Evolutionary conservation across 2,329 filamentous ascomycete species (phyloP), one percentile per base, ranked within the genome.

Genomic region (Phialemoniopsis sp.): DNA sequence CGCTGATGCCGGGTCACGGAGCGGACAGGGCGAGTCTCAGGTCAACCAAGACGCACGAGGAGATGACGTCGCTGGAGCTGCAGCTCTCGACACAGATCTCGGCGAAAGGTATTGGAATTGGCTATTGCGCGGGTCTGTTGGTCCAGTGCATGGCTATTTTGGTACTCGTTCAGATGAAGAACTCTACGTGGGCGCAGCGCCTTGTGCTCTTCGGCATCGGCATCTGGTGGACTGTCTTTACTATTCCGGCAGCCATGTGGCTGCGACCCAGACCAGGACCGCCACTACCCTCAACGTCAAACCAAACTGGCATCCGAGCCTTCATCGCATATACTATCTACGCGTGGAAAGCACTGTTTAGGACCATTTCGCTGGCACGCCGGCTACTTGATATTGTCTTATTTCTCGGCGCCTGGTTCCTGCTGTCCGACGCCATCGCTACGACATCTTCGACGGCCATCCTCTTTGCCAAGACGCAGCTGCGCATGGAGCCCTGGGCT

Each of bases 371-470:
- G 50, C 77, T 89, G 33, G 90, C 91, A 4, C 73, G 84, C 13
- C 75, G 77, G 10, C 72, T 91, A 7, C 67, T 80, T 37, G 87
- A 93, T 51, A 82, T 91, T 19, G 67, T 87, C 19, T 68, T 91
- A 7, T 93, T 93, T 58, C 75, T 98, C 5, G 80, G 76, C 4
- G 89, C 88, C 6, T 98, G 93, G 93, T 96, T 98, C 58, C 73
- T 98, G 21, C 75, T 98, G 2, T 95, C 87, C 7, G 93, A 98
- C 54, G 89, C 87, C 32, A 89, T 97, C 46, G 93, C 93, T 8
- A 97, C 93, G 0, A 91, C 95, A 1, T 93, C 87, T 28, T 91
- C 89, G 13, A 97, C 93, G 1, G 93, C 93, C 1, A 89, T 97
- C 19, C 73, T 98, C 9, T 98, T 96, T 58, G 93, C 91, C 31